phyloP scores from a whole-genome alignment of 2,329 filamentous ascomycete species.

The Cercospora sp. region DNA sequence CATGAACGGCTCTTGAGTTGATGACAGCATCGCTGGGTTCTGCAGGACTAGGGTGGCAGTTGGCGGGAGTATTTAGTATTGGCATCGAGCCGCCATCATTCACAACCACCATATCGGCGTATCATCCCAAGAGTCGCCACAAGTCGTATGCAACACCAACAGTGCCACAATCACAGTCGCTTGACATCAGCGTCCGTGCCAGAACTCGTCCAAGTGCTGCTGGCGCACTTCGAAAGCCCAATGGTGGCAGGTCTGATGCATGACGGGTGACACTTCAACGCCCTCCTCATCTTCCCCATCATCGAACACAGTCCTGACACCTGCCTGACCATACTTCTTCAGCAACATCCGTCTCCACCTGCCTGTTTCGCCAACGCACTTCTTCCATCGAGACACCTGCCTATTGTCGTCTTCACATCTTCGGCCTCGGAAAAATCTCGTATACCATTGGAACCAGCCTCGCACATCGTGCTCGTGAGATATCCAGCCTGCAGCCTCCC shows the following conservation, averaged over 20 bases:
- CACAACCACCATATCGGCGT: not conserved
- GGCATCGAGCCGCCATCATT: not conserved
- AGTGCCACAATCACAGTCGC: too few relatives aligned
- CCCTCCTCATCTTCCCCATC: constrained; percentile 44
- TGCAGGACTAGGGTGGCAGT: not conserved
- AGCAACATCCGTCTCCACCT: constrained; percentile 54
- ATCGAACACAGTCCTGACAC: constrained; percentile 54
- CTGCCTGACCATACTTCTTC: constrained; percentile 53
- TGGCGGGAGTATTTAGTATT: not conserved
- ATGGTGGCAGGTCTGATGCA: constrained; percentile 60
- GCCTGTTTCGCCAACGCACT: constrained; percentile 55
- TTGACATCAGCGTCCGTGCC: constrained; percentile 34
- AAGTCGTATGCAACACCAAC: not conserved
- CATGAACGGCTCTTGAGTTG: not conserved
- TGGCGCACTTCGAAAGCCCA: constrained; percentile 58
- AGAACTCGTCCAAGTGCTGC: constrained; percentile 52
- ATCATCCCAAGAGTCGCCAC: not conserved
- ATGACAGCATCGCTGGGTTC: not conserved
- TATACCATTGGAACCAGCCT: constrained; percentile 62
- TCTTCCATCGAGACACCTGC: constrained; percentile 55
- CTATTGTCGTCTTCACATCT: constrained; percentile 56
- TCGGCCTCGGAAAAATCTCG: constrained; percentile 54
- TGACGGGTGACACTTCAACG: constrained; percentile 54
- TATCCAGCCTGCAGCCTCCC: constrained; percentile 59
- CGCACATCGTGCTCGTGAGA: constrained; percentile 55